Evolutionary conservation across 2,329 filamentous ascomycete species (phyloP).

Genomic region (Aspergillus sp.): DNA sequence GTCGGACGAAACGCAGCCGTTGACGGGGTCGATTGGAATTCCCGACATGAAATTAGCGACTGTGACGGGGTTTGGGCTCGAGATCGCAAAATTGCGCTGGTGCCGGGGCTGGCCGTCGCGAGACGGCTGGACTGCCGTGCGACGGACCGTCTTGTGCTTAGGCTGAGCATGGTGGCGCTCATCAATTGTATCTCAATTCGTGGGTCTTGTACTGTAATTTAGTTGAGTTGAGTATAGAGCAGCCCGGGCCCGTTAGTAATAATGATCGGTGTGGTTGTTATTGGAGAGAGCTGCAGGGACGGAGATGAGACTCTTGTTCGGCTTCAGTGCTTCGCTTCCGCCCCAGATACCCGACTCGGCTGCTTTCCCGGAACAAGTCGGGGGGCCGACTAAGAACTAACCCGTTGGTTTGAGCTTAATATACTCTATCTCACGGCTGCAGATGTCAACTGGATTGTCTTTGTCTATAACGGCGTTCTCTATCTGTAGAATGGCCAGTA

Average conservation of each 20-base stretch:
- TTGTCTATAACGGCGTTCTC: neutral
- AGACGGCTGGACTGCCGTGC: constrained; percentile 22
- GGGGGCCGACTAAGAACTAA: constrained; percentile 14
- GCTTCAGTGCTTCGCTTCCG: constrained; percentile 18
- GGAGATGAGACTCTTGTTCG: neutral
- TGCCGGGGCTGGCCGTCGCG: constrained; percentile 5
- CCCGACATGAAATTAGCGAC: constrained; percentile 12
- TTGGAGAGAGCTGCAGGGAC: neutral
- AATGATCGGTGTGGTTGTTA: constrained; percentile 11
- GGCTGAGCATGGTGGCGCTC: constrained; percentile 16
- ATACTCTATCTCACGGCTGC: neutral
- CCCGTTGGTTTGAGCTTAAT: constrained; percentile 2
- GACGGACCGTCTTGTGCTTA: constrained; percentile 20
- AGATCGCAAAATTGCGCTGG: constrained; percentile 4
- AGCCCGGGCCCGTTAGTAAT: neutral
- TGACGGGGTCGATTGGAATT: constrained; percentile 30
- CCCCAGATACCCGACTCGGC: constrained; percentile 16
- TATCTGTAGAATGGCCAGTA: neutral
- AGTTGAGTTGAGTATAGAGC: neutral
- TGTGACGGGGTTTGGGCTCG: constrained; percentile 4
- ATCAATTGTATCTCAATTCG: neutral
- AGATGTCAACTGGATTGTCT: neutral
- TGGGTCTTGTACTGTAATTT: too few species aligned
- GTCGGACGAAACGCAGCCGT: constrained; percentile 31
- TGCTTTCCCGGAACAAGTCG: constrained; percentile 27